These are phyloP conservation scores for Stevia rebaudiana DNA, from an alignment of 140 eudicot species.

Conservation along the genomic window DNA sequence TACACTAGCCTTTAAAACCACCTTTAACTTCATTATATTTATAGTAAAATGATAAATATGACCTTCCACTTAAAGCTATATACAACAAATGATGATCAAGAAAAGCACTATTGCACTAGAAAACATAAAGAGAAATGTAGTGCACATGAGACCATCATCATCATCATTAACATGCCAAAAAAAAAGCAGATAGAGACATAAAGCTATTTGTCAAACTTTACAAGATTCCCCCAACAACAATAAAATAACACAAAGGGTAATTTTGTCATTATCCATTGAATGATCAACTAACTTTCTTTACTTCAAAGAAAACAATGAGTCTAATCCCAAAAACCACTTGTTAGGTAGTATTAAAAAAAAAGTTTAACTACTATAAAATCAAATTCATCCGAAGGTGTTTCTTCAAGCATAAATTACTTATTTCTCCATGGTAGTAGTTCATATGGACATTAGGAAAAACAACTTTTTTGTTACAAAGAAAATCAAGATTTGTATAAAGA, in stretches of 20 bases:
- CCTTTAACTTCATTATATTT: slow-evolving; percentile 1
- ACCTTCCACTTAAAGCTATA: slow-evolving; percentile 14
- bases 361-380: background rate
- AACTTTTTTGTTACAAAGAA: too few species aligned
- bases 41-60: slow-evolving; percentile 3
- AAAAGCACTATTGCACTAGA: slow-evolving; percentile 25
- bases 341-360: background rate
- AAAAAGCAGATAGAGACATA: slow-evolving; percentile 26
- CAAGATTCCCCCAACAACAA: slow-evolving; percentile 25
- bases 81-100: slow-evolving; percentile 3
- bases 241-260: slow-evolving; percentile 8
- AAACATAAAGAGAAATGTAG: slow-evolving; percentile 23
- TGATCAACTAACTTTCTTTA: slow-evolving; percentile 5
- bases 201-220: slow-evolving; percentile 31
- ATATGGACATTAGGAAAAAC: too few species aligned
- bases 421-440: too few species aligned
- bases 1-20: background rate
- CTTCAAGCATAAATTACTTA: too few species aligned
- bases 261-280: slow-evolving; percentile 21
- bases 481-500: too few species aligned
- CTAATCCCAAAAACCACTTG: slow-evolving; percentile 14
- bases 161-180: slow-evolving; percentile 22
- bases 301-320: slow-evolving; percentile 6
- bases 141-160: slow-evolving; percentile 34
- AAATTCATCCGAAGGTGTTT: background rate